Percentiles rank a stretch among this genome's conserved stretches.
Evolutionary conservation across 1,284 basidiomycete genomes (phyloP).

Genomic region (Ustilago loliicola): DNA sequence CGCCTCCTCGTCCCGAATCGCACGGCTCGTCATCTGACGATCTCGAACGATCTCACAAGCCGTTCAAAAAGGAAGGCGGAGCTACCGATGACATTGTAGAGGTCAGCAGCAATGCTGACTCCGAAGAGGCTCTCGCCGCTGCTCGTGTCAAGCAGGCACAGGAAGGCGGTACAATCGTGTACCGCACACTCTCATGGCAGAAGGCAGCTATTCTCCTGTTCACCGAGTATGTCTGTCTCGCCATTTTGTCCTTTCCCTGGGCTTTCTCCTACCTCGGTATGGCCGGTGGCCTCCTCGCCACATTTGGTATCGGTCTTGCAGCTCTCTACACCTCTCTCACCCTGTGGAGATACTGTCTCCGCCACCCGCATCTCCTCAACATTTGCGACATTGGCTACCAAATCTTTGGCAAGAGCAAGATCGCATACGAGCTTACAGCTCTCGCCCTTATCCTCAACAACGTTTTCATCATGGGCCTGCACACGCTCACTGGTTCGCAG

Average conservation of each 20-base stretch:
- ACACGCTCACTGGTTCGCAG: slow-evolving; percentile 69
- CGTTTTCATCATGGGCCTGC: slow-evolving; percentile 60
- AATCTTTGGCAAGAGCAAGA: slow-evolving; percentile 74
- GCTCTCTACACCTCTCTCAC: slow-evolving; percentile 63
- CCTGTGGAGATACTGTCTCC: slow-evolving; percentile 76
- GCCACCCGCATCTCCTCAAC: slow-evolving; percentile 75
- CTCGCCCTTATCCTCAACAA: slow-evolving; percentile 64
- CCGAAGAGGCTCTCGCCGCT: slow-evolving; percentile 29
- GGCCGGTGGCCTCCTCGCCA: slow-evolving; percentile 63
- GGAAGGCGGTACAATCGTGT: slow-evolving; percentile 52
- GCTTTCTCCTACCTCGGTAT: slow-evolving; percentile 62
- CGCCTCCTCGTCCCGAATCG: slow-evolving; percentile 14
- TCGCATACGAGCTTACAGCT: slow-evolving; percentile 73
- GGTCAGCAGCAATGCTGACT: slow-evolving; percentile 36
- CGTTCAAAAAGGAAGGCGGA: slow-evolving; percentile 24
- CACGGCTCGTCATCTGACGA: slow-evolving; percentile 39
- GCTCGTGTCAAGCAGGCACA: slow-evolving; percentile 43
- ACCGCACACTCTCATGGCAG: slow-evolving; percentile 62
- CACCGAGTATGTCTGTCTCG: slow-evolving; percentile 65
- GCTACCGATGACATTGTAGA: slow-evolving; percentile 22
- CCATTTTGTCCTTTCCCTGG: slow-evolving; percentile 63
- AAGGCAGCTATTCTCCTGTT: slow-evolving; percentile 57
- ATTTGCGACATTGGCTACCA: slow-evolving; percentile 78
- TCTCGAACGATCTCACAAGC: slow-evolving; percentile 29
- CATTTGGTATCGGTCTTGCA: slow-evolving; percentile 57